Evolutionary conservation across 2,329 filamentous ascomycete species (phyloP).

Genomic region (Remersonia thermophila): DNA sequence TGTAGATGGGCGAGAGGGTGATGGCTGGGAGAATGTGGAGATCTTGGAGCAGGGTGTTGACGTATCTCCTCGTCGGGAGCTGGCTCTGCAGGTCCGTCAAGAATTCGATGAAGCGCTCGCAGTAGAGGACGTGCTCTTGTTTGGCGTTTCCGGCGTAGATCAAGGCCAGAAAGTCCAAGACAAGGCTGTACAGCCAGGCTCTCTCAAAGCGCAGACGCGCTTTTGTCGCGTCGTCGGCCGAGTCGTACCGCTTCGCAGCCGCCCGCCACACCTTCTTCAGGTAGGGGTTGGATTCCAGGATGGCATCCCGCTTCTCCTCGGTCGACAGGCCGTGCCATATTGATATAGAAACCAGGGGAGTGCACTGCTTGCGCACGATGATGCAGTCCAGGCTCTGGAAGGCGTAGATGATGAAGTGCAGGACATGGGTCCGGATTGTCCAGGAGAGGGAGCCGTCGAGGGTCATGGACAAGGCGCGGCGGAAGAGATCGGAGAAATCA

Average conservation of each 20-base stretch:
- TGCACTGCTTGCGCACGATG: conserved; percentile 89
- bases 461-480: conserved; percentile 77
- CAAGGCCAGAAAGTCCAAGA: conserved; percentile 68
- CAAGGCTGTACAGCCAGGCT: conserved; percentile 79
- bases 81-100: conserved; percentile 86
- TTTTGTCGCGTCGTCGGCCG: conserved; percentile 68
- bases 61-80: conserved; percentile 83
- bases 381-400: conserved; percentile 88
- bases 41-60: conserved; percentile 78
- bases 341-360: conserved; percentile 83
- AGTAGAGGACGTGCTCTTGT: conserved; percentile 62
- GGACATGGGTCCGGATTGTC: conserved; percentile 64
- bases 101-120: conserved; percentile 86
- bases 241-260: conserved; percentile 72
- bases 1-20: conserved; percentile 64
- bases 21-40: conserved; percentile 71
- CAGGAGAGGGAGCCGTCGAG: conserved; percentile 56
- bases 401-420: conserved; percentile 79
- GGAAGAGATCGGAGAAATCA: conserved; percentile 82
- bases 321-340: conserved; percentile 90
- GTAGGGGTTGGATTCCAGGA: conserved; percentile 60
- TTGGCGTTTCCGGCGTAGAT: conserved; percentile 48
- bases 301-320: conserved; percentile 59
- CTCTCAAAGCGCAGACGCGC: conserved; percentile 79
- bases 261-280: conserved; percentile 86